These are phyloP conservation scores for Arthrobotrys musiformis DNA, from an alignment of 2,329 filamentous ascomycete genomes.

Conservation along the genomic window DNA sequence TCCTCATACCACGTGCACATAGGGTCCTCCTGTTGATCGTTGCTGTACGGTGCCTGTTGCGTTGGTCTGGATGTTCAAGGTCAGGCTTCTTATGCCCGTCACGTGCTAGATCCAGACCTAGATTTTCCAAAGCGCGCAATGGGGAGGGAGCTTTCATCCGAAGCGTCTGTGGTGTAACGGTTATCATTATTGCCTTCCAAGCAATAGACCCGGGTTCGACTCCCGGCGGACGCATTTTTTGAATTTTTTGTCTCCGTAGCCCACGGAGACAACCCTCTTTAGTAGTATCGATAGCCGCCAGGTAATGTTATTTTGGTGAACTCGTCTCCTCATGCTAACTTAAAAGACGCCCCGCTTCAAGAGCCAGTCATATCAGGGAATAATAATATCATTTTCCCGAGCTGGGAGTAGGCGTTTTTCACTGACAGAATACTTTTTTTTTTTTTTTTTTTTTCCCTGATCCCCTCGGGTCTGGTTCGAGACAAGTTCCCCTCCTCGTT, in stretches of 20 bases:
- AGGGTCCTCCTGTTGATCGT: neutral
- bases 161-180: constrained; percentile 22
- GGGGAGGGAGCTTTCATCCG: neutral
- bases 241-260: too few relatives aligned
- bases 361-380: too few relatives aligned
- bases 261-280: too few relatives aligned
- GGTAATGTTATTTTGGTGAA: neutral
- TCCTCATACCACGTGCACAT: too few relatives aligned
- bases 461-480: too few relatives aligned
- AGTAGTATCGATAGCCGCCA: neutral
- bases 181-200: constrained; percentile 24
- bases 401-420: too few relatives aligned
- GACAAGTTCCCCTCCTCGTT: too few relatives aligned
- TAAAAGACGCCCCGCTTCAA: too few relatives aligned
- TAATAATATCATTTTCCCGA: too few relatives aligned
- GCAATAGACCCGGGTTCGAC: constrained; percentile 22
- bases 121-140: neutral
- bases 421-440: neutral
- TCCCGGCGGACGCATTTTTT: constrained; percentile 19
- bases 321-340: too few relatives aligned
- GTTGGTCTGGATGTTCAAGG: neutral
- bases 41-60: neutral
- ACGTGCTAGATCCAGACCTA: neutral
- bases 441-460: too few relatives aligned
- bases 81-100: neutral